Evolutionary conservation across 2,329 filamentous ascomycete species (phyloP).

Genomic region (Talaromyces sp.): DNA sequence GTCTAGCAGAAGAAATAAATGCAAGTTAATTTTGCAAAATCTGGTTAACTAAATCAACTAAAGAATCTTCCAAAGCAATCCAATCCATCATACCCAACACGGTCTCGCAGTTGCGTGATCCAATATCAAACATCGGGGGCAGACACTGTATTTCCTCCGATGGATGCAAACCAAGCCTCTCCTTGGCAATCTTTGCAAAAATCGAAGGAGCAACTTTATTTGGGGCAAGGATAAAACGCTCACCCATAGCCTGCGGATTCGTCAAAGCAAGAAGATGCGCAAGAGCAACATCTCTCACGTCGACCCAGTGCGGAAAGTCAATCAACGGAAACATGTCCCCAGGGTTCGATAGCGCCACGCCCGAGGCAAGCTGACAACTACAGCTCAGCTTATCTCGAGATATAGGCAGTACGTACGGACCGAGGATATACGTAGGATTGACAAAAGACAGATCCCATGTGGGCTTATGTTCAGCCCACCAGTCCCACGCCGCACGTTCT

Average conservation of each 20-base stretch:
- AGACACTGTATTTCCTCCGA: background rate
- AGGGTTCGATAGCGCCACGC: background rate
- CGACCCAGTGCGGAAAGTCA: constrained; percentile 30
- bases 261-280: constrained; percentile 42
- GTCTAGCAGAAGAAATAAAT: background rate
- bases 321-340: background rate
- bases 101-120: background rate
- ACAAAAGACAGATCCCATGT: background rate
- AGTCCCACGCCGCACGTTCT: background rate
- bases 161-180: background rate
- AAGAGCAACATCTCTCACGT: constrained; percentile 42
- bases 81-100: background rate
- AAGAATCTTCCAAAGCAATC: background rate
- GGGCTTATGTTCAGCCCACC: background rate
- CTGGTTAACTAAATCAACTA: background rate
- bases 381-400: background rate
- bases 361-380: background rate
- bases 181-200: background rate
- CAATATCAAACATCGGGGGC: background rate
- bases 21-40: background rate
- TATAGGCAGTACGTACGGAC: background rate
- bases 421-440: background rate
- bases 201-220: background rate
- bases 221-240: background rate
- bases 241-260: constrained; percentile 12